These are phyloP conservation scores for Cladophialophora exuberans DNA, from an alignment of 2,329 filamentous ascomycete species.

Conservation along the genomic window DNA sequence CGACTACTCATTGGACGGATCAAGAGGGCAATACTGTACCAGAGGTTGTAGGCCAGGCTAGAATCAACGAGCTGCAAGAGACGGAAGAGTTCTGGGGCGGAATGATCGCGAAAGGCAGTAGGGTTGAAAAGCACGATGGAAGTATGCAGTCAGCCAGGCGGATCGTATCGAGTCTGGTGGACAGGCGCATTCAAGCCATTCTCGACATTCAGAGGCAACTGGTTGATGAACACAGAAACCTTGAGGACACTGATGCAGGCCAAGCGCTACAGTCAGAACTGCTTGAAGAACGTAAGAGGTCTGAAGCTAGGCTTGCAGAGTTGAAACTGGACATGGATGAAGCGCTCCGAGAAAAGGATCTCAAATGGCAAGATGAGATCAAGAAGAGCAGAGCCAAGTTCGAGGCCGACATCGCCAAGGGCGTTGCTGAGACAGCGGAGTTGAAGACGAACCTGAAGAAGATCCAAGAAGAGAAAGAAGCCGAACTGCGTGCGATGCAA, in stretches of 20 bases:
- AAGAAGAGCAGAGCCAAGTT: not conserved
- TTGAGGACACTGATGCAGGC: not conserved
- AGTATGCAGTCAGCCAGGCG: not conserved
- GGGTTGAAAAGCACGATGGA: not conserved
- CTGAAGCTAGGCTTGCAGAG: not conserved
- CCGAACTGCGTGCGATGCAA: too few species aligned
- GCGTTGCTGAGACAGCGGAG: not conserved
- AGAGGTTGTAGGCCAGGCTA: not conserved
- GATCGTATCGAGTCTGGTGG: not conserved
- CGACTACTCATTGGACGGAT: not conserved
- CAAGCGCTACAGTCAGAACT: not conserved
- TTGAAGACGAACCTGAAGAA: not conserved
- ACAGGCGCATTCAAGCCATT: not conserved
- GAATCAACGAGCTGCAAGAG: not conserved
- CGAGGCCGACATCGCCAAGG: not conserved
- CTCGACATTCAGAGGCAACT: not conserved
- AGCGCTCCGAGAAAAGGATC: not conserved
- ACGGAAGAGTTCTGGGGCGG: not conserved
- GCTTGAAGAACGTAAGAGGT: not conserved
- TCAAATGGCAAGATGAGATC: not conserved
- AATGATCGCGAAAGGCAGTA: not conserved
- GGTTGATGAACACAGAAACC: not conserved
- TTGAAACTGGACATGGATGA: not conserved
- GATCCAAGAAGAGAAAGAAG: not conserved
- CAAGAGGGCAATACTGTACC: not conserved